Percentiles rank a stretch among this genome's conserved stretches.
Evolutionary conservation across 345 rosid species (phyloP).

Genomic region (Odontarrhena argentea): DNA sequence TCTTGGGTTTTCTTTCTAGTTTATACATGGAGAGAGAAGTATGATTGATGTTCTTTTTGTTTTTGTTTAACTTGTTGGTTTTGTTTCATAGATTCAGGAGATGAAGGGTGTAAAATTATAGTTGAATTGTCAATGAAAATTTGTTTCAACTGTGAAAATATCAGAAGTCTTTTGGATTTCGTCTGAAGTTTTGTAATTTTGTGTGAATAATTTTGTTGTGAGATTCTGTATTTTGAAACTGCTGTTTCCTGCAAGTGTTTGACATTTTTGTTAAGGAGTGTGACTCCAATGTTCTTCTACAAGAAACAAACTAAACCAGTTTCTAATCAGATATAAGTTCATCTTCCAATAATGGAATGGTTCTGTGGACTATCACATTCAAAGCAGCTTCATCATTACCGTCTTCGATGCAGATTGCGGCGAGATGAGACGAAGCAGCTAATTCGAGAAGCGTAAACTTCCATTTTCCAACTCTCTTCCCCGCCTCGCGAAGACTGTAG

Average conservation of each 20-base stretch:
- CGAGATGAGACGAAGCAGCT: conserved; percentile 8
- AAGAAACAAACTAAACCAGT: background rate
- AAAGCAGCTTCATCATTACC: conserved; percentile 33
- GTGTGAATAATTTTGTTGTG: conserved; percentile 21
- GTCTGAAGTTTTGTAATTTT: conserved; percentile 14
- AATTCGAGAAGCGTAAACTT: conserved; percentile 28
- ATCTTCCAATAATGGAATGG: conserved; percentile 66
- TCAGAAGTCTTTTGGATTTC: conserved; percentile 5
- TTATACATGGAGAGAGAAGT: conserved; percentile 91
- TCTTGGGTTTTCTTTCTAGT: conserved; percentile 88
- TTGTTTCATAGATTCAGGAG: conserved; percentile 23
- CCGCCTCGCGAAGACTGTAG: conserved; percentile 37
- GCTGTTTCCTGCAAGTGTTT: background rate
- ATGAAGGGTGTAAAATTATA: conserved; percentile 19
- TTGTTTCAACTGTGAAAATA: background rate
- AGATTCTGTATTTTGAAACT: conserved; percentile 14
- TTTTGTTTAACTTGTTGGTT: conserved; percentile 8
- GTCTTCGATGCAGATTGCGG: conserved; percentile 16
- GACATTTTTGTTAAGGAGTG: conserved; percentile 9
- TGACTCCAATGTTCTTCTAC: background rate
- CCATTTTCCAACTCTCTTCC: conserved; percentile 5
- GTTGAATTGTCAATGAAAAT: conserved; percentile 19
- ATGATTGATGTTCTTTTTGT: conserved; percentile 52
- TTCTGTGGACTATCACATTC: conserved; percentile 55
- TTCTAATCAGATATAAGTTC: conserved; percentile 50